A percentile compares a stretch with the other conserved stretches of the same genome.
phyloP scores from a whole-genome alignment of 1,284 basidiomycete species.

The Moniliella sp. region DNA sequence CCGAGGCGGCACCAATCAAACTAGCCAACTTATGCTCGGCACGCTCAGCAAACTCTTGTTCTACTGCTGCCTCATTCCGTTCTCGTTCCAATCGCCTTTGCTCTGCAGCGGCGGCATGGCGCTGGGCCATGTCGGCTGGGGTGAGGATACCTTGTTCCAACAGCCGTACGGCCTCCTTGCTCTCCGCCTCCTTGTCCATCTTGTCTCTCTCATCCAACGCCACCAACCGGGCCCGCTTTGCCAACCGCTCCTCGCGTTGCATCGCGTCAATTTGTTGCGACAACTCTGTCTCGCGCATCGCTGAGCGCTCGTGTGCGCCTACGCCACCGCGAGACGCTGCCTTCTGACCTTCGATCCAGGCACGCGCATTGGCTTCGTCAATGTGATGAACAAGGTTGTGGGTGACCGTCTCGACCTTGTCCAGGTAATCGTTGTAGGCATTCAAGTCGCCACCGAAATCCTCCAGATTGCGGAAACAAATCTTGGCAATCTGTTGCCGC shows the following conservation, averaged over 20 bases:
- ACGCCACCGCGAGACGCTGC: constrained; percentile 30
- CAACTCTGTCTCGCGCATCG: constrained; percentile 15
- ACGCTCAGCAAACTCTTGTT: not conserved
- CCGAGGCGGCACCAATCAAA: constrained; percentile 1
- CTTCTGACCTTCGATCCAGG: constrained; percentile 47
- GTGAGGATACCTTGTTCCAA: constrained; percentile 6
- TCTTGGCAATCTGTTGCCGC: constrained; percentile 61
- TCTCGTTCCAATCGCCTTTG: constrained; percentile 7
- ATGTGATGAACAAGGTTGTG: constrained; percentile 89
- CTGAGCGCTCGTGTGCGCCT: constrained; percentile 9
- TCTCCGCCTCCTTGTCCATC: constrained; percentile 11
- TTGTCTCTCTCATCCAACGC: constrained; percentile 17
- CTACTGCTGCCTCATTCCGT: constrained; percentile 3
- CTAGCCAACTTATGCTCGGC: not conserved
- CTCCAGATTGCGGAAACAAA: constrained; percentile 40
- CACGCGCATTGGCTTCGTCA: constrained; percentile 56
- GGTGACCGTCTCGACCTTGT: constrained; percentile 83
- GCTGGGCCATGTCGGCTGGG: constrained; percentile 6
- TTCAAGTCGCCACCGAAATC: constrained; percentile 57
- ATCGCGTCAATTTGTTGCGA: constrained; percentile 15
- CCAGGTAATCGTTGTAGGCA: constrained; percentile 85
- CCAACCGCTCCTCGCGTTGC: constrained; percentile 10
- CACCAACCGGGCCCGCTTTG: constrained; percentile 12
- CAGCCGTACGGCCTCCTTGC: constrained; percentile 17
- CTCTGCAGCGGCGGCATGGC: constrained; percentile 5